These are phyloP conservation scores for Alnus glutinosa DNA, from an alignment of 306 rosid genomes.

Conservation along the genomic window DNA sequence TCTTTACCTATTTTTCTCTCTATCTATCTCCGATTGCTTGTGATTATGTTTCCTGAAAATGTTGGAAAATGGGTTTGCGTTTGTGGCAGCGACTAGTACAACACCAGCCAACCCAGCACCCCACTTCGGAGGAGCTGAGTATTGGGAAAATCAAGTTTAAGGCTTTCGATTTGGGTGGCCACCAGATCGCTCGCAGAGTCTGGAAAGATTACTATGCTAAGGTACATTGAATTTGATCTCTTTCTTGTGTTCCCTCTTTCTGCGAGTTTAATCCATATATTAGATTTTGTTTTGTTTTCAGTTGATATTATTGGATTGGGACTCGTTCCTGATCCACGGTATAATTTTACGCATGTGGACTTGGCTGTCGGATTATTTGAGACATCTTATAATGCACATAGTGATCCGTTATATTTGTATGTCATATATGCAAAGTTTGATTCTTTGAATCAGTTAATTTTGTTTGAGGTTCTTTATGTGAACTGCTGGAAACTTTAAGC, in stretches of 20 bases:
- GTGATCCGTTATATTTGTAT: not conserved
- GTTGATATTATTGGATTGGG: not conserved
- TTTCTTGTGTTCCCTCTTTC: not conserved
- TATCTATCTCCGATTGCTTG: not conserved
- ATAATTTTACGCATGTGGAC: not conserved
- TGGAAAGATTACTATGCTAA: conserved; percentile 80
- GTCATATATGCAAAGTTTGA: not conserved
- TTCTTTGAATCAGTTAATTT: not conserved
- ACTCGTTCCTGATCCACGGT: not conserved
- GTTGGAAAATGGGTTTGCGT: not conserved
- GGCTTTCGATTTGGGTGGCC: conserved; percentile 90
- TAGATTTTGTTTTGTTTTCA: not conserved
- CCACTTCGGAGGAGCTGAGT: conserved; percentile 83
- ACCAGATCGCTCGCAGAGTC: conserved; percentile 87
- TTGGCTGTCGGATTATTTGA: not conserved
- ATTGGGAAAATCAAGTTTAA: conserved; percentile 79
- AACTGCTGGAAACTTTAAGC: not conserved
- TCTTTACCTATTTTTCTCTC: not conserved
- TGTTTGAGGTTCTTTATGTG: not conserved
- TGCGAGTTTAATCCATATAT: not conserved
- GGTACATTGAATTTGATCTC: conserved; percentile 33
- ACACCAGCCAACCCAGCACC: conserved; percentile 87
- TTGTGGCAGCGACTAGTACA: conserved; percentile 71
- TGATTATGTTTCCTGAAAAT: not conserved
- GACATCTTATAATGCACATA: not conserved